Base-by-base conservation (phyloP, 805 yeast species). In the Hanseniaspora taiwanica region DNA sequence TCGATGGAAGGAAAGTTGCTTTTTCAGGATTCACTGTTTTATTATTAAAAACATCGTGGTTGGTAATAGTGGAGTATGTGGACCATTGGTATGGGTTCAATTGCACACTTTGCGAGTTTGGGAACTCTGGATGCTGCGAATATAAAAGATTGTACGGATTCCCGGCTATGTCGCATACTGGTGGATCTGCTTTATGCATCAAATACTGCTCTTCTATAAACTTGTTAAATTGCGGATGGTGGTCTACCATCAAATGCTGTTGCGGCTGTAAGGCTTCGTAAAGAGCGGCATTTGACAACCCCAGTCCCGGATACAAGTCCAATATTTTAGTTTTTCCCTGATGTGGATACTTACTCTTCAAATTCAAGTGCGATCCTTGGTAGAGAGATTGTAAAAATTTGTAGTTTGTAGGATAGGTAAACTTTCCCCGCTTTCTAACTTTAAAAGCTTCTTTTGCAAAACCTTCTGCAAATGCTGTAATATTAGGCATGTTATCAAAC, bases 21-120 rank as follows among this genome's bases (percentile, higher is more conserved):
- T 18, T 18, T 33, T 33, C 36, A 18, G 36, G 36, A 33, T 41
- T 24, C 71, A 71, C 6, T 68, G 66, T 3, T 64, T 50, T 7
- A 70, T 62, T 7, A 74, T 10, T 33, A 13, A 9, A 3, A 7
- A 33, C 14, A 33, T 33, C 24, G 14, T 19, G 8, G 17, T 33
- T 33, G n/a, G 36, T 61, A n/a, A 79, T 43, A 1, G 64, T 56
- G 3, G 60, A 54, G 50, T 68, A 84, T 1, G 85, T 65, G 3
- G 58, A 58, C 94, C 94, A 84, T 13, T 71, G 59, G 53, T 70
- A 81, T 3, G 91, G 87, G 50, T 78, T 78, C 31, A 54, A 51
- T 1, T 53, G 46, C 31, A 51, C 55, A 29, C 59, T 52, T 21
- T 53, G 50, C 40, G 66, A 62, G 36, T 64, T 64, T 20, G 4